A percentile compares a stretch with the other conserved stretches of the same genome.
Evolutionary conservation across 1,284 basidiomycete species (phyloP).

Genomic region (Ceratobasidium sp.): DNA sequence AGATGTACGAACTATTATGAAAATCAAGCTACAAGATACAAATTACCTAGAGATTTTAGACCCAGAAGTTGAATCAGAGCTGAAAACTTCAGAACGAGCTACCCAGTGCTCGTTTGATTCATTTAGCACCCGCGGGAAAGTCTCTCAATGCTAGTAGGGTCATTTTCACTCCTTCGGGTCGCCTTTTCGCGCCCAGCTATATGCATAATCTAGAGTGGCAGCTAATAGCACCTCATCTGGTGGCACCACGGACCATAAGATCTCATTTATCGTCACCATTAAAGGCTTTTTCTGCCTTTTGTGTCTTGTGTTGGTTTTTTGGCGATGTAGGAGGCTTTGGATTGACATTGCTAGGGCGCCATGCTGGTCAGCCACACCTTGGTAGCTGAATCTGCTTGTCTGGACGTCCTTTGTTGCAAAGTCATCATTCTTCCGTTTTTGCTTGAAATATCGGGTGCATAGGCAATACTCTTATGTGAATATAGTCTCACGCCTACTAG

Average conservation of each 20-base stretch:
- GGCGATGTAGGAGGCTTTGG: not conserved
- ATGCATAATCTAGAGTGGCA: constrained; percentile 13
- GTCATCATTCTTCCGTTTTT: too few species aligned
- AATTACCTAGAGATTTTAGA: too few species aligned
- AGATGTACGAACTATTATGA: too few species aligned
- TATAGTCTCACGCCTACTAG: not conserved
- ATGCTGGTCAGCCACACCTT: constrained; percentile 6
- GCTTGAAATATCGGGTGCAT: not conserved
- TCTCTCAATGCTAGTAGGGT: not conserved
- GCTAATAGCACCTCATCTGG: constrained; percentile 10
- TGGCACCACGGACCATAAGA: constrained; percentile 10
- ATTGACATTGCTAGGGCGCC: constrained; percentile 9
- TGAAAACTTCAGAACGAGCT: not conserved
- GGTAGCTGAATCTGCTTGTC: not conserved
- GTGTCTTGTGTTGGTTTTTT: constrained; percentile 9
- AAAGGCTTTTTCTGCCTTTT: not conserved
- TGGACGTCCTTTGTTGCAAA: not conserved
- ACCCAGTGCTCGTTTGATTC: not conserved
- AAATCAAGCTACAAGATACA: too few species aligned
- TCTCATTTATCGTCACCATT: not conserved
- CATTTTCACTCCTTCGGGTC: constrained; percentile 28
- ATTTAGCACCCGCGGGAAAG: not conserved
- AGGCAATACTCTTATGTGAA: not conserved
- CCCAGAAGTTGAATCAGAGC: not conserved
- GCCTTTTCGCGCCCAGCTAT: constrained; percentile 1